Percentiles rank a stretch among this genome's conserved stretches.
phyloP scores from a whole-genome alignment of 192 early-diverging fungal species.

The Podila epigama region DNA sequence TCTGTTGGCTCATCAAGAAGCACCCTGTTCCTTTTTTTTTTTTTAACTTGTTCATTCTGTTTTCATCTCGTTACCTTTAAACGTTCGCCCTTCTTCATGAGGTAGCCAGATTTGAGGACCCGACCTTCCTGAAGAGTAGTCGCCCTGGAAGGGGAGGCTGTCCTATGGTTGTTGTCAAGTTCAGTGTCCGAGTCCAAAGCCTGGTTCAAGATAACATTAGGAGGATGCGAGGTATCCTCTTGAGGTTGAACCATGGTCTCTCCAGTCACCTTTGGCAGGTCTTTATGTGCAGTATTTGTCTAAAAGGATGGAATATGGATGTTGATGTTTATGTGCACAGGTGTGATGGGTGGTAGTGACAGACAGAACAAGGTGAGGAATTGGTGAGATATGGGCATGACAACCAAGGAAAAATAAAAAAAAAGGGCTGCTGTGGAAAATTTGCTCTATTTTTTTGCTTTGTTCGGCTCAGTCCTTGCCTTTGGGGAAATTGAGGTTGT shows the following conservation, averaged over 20 bases:
- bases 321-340: background rate
- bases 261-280: background rate
- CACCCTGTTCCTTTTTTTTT: background rate
- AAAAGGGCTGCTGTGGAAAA: no score
- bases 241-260: no score
- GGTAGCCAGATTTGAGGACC: conserved; percentile 61
- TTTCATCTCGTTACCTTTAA: conserved; percentile 52
- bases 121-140: conserved; percentile 61
- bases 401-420: background rate
- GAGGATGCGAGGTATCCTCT: no score
- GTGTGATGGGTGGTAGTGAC: background rate
- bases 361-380: background rate
- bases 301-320: no score
- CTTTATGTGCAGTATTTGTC: background rate
- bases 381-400: no score
- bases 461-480: no score
- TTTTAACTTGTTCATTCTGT: background rate
- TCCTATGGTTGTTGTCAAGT: conserved; percentile 47
- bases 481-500: background rate
- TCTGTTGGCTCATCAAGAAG: no score
- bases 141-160: conserved; percentile 49
- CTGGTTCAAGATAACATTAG: background rate
- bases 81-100: conserved; percentile 65
- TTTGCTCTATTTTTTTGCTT: no score
- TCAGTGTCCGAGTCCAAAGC: conserved; percentile 51